A percentile compares a stretch with the other conserved stretches of the same genome.
phyloP scores from a whole-genome alignment of 2,329 filamentous ascomycete species.

The Coccinonectria pachysandricola region DNA sequence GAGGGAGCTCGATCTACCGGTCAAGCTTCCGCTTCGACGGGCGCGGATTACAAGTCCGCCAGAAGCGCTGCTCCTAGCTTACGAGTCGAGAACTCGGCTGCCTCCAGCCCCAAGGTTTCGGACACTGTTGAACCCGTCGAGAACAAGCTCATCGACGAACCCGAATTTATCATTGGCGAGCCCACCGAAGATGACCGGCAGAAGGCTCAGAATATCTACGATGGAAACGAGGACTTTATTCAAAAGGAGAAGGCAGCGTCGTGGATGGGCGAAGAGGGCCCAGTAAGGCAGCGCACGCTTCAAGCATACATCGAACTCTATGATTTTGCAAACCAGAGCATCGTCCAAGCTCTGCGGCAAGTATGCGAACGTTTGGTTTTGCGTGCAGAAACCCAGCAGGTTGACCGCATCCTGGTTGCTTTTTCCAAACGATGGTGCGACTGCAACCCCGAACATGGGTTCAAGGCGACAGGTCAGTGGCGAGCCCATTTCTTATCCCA shows the following conservation, averaged over 20 bases:
- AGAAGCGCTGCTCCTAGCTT: constrained; percentile 35
- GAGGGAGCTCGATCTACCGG: constrained; percentile 28
- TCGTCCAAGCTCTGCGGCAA: constrained; percentile 66
- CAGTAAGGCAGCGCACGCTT: constrained; percentile 46
- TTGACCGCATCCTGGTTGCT: constrained; percentile 84
- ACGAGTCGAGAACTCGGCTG: constrained; percentile 30
- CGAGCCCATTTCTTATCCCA: neutral
- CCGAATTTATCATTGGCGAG: constrained; percentile 46
- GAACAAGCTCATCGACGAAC: constrained; percentile 43
- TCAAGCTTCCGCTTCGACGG: constrained; percentile 26
- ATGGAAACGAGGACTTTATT: constrained; percentile 74
- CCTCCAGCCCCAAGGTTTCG: constrained; percentile 27
- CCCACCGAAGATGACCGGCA: constrained; percentile 60
- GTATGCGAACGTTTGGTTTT: constrained; percentile 75
- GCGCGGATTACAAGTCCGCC: constrained; percentile 30
- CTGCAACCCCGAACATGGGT: constrained; percentile 87
- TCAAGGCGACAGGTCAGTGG: constrained; percentile 69
- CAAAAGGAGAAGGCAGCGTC: constrained; percentile 70
- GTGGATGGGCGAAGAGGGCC: constrained; percentile 73
- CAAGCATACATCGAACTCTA: constrained; percentile 87
- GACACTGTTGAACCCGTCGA: constrained; percentile 23
- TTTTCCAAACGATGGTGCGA: constrained; percentile 87
- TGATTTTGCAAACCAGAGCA: constrained; percentile 72
- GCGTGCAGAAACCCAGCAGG: constrained; percentile 89
- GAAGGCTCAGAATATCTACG: constrained; percentile 73